A percentile compares a stretch with the other conserved stretches of the same genome.
Evolutionary conservation across 805 yeast species (phyloP).

Genomic region (Hanseniaspora lachancei): DNA sequence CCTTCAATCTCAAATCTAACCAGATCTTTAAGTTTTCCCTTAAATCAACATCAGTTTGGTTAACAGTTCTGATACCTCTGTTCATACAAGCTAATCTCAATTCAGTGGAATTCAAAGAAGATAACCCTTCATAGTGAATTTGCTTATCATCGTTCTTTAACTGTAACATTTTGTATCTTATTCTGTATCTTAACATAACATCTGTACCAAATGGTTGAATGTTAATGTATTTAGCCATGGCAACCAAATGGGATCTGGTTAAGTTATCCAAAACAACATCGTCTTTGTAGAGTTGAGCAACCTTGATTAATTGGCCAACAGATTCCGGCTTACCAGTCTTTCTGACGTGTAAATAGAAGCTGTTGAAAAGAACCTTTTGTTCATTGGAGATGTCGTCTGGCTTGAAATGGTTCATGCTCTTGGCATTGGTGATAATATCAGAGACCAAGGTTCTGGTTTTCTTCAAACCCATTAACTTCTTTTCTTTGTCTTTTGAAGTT

Average conservation of each 20-base stretch:
- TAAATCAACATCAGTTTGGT: conserved; percentile 68
- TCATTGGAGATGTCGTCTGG: conserved; percentile 53
- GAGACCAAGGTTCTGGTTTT: conserved; percentile 54
- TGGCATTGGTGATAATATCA: conserved; percentile 49
- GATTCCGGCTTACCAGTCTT: conserved; percentile 48
- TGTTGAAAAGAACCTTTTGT: conserved; percentile 63
- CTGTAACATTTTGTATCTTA: conserved; percentile 79
- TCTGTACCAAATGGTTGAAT: conserved; percentile 90
- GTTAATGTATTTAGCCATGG: conserved; percentile 84
- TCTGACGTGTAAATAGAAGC: conserved; percentile 63
- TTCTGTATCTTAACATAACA: conserved; percentile 78
- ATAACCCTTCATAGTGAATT: conserved; percentile 89
- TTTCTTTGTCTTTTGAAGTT: conserved; percentile 45
- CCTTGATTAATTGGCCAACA: conserved; percentile 58
- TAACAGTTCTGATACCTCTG: conserved; percentile 75
- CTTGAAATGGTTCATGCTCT: conserved; percentile 55
- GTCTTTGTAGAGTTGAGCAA: conserved; percentile 83
- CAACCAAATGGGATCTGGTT: conserved; percentile 80
- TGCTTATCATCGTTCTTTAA: conserved; percentile 86
- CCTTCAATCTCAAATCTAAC: conserved; percentile 80
- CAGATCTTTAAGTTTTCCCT: conserved; percentile 73
- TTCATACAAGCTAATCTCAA: conserved; percentile 82
- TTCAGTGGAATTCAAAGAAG: conserved; percentile 62
- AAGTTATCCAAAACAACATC: conserved; percentile 86
- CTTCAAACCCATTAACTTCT: conserved; percentile 43